Base-by-base conservation (phyloP, 2,329 filamentous ascomycete genomes). In the Fonsecaea pugnacius region DNA sequence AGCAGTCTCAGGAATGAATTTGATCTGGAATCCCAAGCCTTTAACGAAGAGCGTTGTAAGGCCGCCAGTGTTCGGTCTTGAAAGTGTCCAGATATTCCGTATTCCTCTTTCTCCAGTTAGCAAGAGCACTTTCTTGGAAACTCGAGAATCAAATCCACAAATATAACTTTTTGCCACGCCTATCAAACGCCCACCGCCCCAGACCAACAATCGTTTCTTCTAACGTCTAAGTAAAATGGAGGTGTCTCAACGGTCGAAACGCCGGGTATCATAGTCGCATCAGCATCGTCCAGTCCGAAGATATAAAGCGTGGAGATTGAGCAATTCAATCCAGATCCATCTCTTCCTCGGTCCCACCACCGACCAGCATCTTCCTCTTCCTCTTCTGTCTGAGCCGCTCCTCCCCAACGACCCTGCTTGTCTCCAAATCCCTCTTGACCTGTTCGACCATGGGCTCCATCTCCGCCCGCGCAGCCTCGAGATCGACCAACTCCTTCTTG, bases 401-500 rank as follows among this genome's bases (percentile, higher is more conserved):
- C 72, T 77, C 75, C 64, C 78, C 78, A 46, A 78, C 72, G 5
- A 79, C 74, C 59, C 73, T 73, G 70, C 72, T 73, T 52, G 73
- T 62, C 64, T 72, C 69, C 74, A 76, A 79, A 66, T 69, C 71
- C 21, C 46, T 46, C 60, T 67, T 64, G 58, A 68, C 56, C 18
- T 63, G 33, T 48, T 73, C 69, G 64, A 77, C 76, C 64, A 72
- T 69, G 2, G 67, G 63, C 40, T 71, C 66, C 40, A 66, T 69
- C 46, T 68, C 66, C 12, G 67, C 62, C 70, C 80, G 76, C 69
- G 80, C 79, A 76, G 84, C 83, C 73, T 85, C 84, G 77, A 83
- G 82, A 71, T 83, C 82, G 75, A 85, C 80, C 73, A 85, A 80
- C 71, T 85, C 85, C 72, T 89, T 85, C 72, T 91, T 92, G 73